phyloP scores from a whole-genome alignment of 2,329 filamentous ascomycete genomes.

The Pseudogymnoascus sp. region DNA sequence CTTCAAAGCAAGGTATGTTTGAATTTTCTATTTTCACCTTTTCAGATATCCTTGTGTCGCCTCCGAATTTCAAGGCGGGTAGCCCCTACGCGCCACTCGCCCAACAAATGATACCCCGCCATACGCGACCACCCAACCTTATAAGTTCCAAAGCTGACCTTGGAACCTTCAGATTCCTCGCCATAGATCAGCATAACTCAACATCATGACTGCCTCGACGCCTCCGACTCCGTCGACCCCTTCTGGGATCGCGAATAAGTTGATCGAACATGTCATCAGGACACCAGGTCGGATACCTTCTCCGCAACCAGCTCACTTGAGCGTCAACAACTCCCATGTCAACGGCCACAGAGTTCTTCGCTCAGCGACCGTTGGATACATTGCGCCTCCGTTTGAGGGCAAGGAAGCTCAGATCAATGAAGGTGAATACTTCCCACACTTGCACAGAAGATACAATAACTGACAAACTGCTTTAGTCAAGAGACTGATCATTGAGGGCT shows the following conservation, averaged over 20 bases:
- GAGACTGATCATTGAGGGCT: slow-evolving; percentile 67
- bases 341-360: slow-evolving; percentile 70
- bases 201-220: background rate
- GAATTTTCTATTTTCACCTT: background rate
- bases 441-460: background rate
- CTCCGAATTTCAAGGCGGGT: background rate
- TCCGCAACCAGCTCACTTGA: slow-evolving; percentile 81
- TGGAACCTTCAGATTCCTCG: slow-evolving; percentile 15
- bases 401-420: slow-evolving; percentile 76
- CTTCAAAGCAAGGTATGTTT: slow-evolving; percentile 5
- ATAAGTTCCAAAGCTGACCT: slow-evolving; percentile 11
- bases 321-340: slow-evolving; percentile 37
- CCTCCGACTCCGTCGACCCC: background rate
- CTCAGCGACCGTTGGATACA: slow-evolving; percentile 87
- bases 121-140: background rate
- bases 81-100: background rate
- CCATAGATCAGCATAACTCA: background rate
- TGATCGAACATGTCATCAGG: slow-evolving; percentile 23
- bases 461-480: slow-evolving; percentile 51
- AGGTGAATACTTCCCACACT: slow-evolving; percentile 12
- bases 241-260: slow-evolving; percentile 14
- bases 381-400: slow-evolving; percentile 88
- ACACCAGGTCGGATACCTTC: slow-evolving; percentile 49
- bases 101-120: background rate
- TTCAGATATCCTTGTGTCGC: background rate